Conservation (phyloP, 371 early-diverging fungal genomes). For the Mortierella sp. region DNA sequence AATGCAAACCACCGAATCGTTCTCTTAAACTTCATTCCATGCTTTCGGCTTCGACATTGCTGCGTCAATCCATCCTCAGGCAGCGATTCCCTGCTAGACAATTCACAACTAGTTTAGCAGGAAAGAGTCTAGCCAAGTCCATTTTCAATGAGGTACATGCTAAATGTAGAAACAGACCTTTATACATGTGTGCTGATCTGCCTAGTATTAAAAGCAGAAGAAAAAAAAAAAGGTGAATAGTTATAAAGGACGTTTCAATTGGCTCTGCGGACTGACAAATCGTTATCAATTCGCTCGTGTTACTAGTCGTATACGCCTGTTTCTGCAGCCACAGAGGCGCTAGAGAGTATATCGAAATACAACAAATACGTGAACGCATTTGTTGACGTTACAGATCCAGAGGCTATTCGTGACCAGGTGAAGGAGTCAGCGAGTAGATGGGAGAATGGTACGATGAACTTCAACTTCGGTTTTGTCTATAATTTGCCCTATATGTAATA, state of each 20-base stretch:
- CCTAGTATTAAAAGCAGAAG: neutral
- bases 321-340: slow-evolving; percentile 12
- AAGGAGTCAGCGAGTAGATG: slow-evolving; percentile 38
- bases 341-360: slow-evolving; percentile 33
- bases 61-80: neutral
- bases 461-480: neutral
- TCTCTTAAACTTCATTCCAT: slow-evolving; percentile 15
- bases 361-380: slow-evolving; percentile 44
- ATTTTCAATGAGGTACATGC: slow-evolving; percentile 29
- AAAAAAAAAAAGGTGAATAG: neutral
- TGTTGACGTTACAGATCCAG: slow-evolving; percentile 29
- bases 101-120: slow-evolving; percentile 2
- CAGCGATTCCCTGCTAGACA: neutral
- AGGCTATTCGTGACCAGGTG: slow-evolving; percentile 22
- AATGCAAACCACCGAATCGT: neutral
- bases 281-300: neutral
- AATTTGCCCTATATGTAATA: neutral
- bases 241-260: neutral
- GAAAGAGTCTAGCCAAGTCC: neutral
- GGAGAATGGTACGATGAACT: slow-evolving; percentile 29
- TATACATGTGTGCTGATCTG: neutral
- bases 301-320: slow-evolving; percentile 29
- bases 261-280: neutral
- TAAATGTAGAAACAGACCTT: neutral
- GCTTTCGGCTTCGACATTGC: neutral